Conservation (phyloP, 768 basidiomycete genomes). For the Lepiota brunneoincarnata region DNA sequence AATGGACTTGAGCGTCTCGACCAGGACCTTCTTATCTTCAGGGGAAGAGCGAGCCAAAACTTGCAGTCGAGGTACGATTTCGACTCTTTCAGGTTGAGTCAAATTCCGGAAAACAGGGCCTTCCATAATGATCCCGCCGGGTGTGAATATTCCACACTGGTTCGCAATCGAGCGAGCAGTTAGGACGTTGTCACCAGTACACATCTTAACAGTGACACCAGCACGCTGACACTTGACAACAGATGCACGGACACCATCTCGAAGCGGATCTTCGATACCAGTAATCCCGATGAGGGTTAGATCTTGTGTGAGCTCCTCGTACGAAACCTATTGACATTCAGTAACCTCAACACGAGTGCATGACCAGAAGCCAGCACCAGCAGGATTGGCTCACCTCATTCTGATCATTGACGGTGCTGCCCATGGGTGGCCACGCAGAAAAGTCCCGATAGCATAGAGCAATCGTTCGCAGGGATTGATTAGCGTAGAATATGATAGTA, state of each 20-base stretch:
- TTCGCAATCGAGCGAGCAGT: constrained; percentile 94
- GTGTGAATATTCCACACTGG: constrained; percentile 93
- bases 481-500: constrained; percentile 97
- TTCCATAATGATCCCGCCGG: constrained; percentile 97
- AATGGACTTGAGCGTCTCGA: constrained; percentile 80
- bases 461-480: constrained; percentile 92
- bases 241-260: constrained; percentile 84
- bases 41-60: constrained; percentile 97
- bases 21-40: constrained; percentile 93
- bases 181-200: constrained; percentile 95
- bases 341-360: constrained; percentile 11
- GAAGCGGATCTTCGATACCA: constrained; percentile 96
- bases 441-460: constrained; percentile 93
- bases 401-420: constrained; percentile 33
- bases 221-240: constrained; percentile 85
- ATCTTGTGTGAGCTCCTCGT: constrained; percentile 63
- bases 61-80: constrained; percentile 88
- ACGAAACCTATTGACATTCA: constrained; percentile 50
- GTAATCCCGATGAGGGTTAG: constrained; percentile 86
- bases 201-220: constrained; percentile 96
- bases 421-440: constrained; percentile 75
- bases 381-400: constrained; percentile 45
- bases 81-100: constrained; percentile 62
- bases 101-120: constrained; percentile 91
- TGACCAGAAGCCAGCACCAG: constrained; percentile 7